Conservation (phyloP, 768 basidiomycete genomes). For the Tulasnella sp. region DNA sequence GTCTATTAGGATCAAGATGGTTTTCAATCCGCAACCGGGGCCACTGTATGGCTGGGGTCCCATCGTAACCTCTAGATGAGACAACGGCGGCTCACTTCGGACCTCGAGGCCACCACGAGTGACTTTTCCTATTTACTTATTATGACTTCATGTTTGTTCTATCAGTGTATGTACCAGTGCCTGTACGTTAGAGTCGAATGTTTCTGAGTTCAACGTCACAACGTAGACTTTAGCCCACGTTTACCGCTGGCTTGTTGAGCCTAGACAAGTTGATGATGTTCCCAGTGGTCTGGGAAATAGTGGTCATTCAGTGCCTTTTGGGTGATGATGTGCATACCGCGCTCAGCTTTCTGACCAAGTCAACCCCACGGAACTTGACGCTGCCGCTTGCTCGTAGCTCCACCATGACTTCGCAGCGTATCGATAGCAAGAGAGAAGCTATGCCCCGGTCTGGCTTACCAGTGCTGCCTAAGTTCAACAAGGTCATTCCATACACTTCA, state of each 20-base stretch:
- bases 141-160: neutral
- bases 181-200: neutral
- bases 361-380: neutral
- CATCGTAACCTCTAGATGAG: neutral
- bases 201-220: neutral
- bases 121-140: neutral
- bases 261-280: neutral
- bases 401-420: neutral
- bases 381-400: neutral
- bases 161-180: neutral
- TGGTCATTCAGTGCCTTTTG: neutral
- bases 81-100: neutral
- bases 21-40: neutral
- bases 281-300: neutral
- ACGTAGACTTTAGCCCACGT: neutral
- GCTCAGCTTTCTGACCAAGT: too few species aligned
- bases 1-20: neutral
- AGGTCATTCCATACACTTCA: too few species aligned
- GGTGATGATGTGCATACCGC: neutral
- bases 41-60: neutral
- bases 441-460: neutral
- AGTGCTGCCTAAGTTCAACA: too few species aligned
- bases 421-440: neutral
- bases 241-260: neutral
- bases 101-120: neutral